Percentiles rank a stretch among this genome's conserved stretches.
Conservation (phyloP, 441 rosid species). For the Erodium trifolium region DNA sequence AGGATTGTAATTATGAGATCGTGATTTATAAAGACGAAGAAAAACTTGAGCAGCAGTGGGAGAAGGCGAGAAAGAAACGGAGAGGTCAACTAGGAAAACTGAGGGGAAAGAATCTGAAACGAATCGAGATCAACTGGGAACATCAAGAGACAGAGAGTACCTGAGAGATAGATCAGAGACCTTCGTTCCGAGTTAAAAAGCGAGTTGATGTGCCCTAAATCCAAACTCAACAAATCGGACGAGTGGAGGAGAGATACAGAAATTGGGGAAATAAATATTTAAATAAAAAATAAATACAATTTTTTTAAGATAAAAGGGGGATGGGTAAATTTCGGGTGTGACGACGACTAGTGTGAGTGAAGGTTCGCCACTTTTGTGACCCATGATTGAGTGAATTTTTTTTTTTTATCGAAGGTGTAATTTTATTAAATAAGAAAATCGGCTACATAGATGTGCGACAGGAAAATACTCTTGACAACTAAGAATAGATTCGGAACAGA, state of each 20-base stretch:
- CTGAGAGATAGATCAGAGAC: slow-evolving; percentile 29
- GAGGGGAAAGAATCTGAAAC: slow-evolving; percentile 8
- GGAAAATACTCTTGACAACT: too few relatives aligned
- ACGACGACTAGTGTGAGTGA: too few relatives aligned
- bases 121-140: slow-evolving; percentile 12
- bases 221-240: slow-evolving; percentile 10
- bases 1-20: not conserved
- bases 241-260: not conserved
- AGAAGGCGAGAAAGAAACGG: not conserved
- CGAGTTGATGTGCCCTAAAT: slow-evolving; percentile 34
- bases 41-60: not conserved
- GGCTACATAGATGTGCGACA: too few relatives aligned
- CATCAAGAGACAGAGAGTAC: slow-evolving; percentile 17
- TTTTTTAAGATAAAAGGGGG: too few relatives aligned
- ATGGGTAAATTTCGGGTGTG: too few relatives aligned
- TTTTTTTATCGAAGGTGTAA: too few relatives aligned
- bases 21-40: not conserved
- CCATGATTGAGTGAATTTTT: too few relatives aligned
- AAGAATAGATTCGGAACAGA: too few relatives aligned
- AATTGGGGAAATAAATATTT: not conserved
- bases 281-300: too few relatives aligned
- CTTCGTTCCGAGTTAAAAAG: slow-evolving; percentile 24
- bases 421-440: too few relatives aligned
- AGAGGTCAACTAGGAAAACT: not conserved
- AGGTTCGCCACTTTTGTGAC: too few relatives aligned